Percentiles rank a stretch among this genome's conserved stretches.
These are phyloP conservation scores for Microdochium bolleyi DNA, from an alignment of 2,329 filamentous ascomycete species.

Conservation along the genomic window DNA sequence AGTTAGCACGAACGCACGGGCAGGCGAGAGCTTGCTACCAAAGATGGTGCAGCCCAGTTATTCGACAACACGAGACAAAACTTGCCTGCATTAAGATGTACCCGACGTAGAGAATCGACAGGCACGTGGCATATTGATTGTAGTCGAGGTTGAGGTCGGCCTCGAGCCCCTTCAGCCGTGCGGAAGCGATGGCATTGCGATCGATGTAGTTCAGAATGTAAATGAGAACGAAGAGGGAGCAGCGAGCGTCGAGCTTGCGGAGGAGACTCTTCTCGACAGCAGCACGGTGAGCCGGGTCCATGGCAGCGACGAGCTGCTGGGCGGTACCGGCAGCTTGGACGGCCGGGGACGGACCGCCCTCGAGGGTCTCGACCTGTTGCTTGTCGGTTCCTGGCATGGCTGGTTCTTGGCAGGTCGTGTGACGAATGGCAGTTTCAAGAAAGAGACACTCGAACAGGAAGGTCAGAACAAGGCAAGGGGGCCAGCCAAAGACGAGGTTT, in stretches of 20 bases:
- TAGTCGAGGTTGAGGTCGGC: constrained; percentile 47
- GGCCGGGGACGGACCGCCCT: neutral
- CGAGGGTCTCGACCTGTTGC: neutral
- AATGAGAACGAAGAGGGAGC: constrained; percentile 61
- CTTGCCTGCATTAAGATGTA: constrained; percentile 60
- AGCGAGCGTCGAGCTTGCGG: constrained; percentile 64
- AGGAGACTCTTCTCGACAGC: constrained; percentile 57
- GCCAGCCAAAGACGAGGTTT: neutral
- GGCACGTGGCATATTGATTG: constrained; percentile 38
- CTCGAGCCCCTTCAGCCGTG: constrained; percentile 56
- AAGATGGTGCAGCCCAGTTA: too few relatives aligned
- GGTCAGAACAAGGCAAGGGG: neutral
- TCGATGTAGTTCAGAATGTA: constrained; percentile 72
- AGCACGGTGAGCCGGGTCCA: constrained; percentile 39
- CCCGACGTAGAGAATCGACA: constrained; percentile 36
- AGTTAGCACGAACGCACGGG: too few relatives aligned
- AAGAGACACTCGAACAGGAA: neutral
- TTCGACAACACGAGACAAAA: too few relatives aligned
- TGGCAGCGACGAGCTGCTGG: constrained; percentile 3
- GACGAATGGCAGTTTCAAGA: neutral
- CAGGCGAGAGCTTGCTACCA: too few relatives aligned
- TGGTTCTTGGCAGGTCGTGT: too few relatives aligned
- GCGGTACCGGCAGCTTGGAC: neutral
- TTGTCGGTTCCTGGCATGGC: neutral
- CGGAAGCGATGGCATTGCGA: constrained; percentile 61